Percentiles rank a stretch among this genome's conserved stretches.
Conservation (phyloP, 441 rosid species). For the Erodium trifolium region DNA sequence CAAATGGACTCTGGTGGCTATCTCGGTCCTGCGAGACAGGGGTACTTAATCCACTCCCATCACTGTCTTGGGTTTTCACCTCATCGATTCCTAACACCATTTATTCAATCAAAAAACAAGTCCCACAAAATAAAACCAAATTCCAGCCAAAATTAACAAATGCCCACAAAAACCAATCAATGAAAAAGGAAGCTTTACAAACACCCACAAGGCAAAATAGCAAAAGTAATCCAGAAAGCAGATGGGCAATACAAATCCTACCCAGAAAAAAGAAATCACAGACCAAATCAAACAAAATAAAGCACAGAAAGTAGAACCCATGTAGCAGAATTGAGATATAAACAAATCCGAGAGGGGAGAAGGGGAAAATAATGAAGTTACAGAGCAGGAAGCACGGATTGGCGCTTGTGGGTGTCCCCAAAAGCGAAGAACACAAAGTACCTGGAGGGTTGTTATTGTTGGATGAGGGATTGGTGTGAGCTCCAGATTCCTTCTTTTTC, state of each 20-base stretch:
- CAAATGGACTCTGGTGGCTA: constrained; percentile 23
- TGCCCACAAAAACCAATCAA: not conserved
- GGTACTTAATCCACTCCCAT: constrained; percentile 39
- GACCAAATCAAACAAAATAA: not conserved
- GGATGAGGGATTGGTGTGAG: constrained; percentile 11
- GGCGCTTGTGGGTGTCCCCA: not conserved
- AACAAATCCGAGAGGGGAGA: not conserved
- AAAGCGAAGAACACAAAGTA: constrained; percentile 6
- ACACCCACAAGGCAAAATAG: not conserved
- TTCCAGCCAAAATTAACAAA: not conserved
- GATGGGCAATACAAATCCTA: not conserved
- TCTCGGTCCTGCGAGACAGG: constrained; percentile 26
- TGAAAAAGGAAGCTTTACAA: not conserved
- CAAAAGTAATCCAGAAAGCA: not conserved
- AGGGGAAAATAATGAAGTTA: not conserved
- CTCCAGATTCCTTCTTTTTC: constrained; percentile 57
- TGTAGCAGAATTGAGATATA: not conserved
- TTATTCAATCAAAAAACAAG: not conserved
- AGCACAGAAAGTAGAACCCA: not conserved
- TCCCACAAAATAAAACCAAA: not conserved
- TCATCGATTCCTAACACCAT: constrained; percentile 35
- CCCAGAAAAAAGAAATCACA: not conserved
- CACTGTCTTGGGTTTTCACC: constrained; percentile 24
- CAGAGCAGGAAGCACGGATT: not conserved
- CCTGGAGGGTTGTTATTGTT: not conserved